Conservation (phyloP, 2,329 filamentous ascomycete genomes). For the Xylariomycetidae sp. region DNA sequence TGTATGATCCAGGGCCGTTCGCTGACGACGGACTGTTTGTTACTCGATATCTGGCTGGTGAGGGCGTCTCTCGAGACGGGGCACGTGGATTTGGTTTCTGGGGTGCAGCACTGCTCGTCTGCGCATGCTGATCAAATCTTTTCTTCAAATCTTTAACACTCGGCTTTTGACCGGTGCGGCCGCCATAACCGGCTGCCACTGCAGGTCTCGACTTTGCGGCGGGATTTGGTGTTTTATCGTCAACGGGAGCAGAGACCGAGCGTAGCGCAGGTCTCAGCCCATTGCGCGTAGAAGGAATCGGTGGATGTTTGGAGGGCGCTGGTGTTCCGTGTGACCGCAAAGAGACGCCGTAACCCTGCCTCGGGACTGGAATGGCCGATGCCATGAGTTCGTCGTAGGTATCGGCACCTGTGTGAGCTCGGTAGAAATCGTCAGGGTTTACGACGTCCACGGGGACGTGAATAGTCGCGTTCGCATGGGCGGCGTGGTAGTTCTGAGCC, state of each 20-base stretch:
- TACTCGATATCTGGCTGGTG: conserved; percentile 28
- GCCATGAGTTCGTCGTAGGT: conserved; percentile 36
- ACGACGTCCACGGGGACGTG: conserved; percentile 36
- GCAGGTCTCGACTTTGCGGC: conserved; percentile 24
- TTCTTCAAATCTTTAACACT: conserved; percentile 79
- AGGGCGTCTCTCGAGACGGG: conserved; percentile 30
- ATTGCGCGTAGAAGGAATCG: conserved; percentile 34
- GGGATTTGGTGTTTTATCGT: conserved; percentile 34
- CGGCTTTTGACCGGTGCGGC: conserved; percentile 41
- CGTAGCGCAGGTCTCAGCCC: conserved; percentile 40
- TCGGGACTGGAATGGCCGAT: conserved; percentile 33
- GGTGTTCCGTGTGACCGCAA: conserved; percentile 46
- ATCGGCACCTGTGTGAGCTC: conserved; percentile 39
- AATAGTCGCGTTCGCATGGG: conserved; percentile 32
- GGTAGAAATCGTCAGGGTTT: conserved; percentile 54
- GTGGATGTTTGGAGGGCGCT: conserved; percentile 41
- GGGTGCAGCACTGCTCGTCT: conserved; percentile 25
- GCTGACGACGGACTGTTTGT: conserved; percentile 18
- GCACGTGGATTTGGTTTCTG: conserved; percentile 31
- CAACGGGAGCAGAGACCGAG: conserved; percentile 53
- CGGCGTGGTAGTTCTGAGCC: conserved; percentile 32
- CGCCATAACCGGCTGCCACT: conserved; percentile 20
- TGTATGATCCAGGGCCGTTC: conserved; percentile 36
- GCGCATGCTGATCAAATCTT: conserved; percentile 65
- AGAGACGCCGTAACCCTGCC: conserved; percentile 37